phyloP scores from a whole-genome alignment of 2,329 filamentous ascomycete species.

The Helotiales sp. region DNA sequence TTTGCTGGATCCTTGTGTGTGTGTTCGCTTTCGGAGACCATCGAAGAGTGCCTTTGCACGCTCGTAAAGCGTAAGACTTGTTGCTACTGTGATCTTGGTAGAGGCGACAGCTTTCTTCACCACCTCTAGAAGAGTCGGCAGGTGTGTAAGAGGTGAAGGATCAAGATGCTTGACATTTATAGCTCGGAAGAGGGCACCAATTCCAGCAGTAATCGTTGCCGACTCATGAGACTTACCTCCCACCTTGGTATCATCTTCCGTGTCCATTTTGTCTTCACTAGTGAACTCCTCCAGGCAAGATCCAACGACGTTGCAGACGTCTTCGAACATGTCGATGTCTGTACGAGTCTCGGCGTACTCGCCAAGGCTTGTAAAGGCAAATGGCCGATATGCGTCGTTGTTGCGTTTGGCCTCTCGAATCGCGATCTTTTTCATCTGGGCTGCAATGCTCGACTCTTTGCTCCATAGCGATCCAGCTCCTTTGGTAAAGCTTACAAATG shows the following conservation, averaged over 20 bases:
- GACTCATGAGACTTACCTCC: slow-evolving; percentile 27
- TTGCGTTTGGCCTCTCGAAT: slow-evolving; percentile 88
- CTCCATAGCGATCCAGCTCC: slow-evolving; percentile 61
- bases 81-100: slow-evolving; percentile 31
- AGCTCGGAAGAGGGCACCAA: slow-evolving; percentile 34
- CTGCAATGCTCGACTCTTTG: slow-evolving; percentile 51
- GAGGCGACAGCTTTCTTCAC: slow-evolving; percentile 27
- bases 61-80: slow-evolving; percentile 33
- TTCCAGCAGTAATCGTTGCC: slow-evolving; percentile 32
- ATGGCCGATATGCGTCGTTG: slow-evolving; percentile 78
- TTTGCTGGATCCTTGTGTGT: slow-evolving; percentile 15
- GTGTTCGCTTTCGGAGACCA: slow-evolving; percentile 28
- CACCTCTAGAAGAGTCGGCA: slow-evolving; percentile 29
- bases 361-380: slow-evolving; percentile 72
- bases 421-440: slow-evolving; percentile 76
- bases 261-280: slow-evolving; percentile 67
- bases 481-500: slow-evolving; percentile 76
- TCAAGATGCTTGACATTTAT: slow-evolving; percentile 31
- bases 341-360: slow-evolving; percentile 67
- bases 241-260: slow-evolving; percentile 29
- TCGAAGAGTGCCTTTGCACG: slow-evolving; percentile 32
- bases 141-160: slow-evolving; percentile 26
- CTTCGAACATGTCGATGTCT: slow-evolving; percentile 69
- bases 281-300: slow-evolving; percentile 60
- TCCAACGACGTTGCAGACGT: slow-evolving; percentile 64